Evolutionary conservation across 192 early-diverging fungal genomes (phyloP), one percentile per base, ranked within the genome.

Genomic region (Chytriomyces hyalinus): DNA sequence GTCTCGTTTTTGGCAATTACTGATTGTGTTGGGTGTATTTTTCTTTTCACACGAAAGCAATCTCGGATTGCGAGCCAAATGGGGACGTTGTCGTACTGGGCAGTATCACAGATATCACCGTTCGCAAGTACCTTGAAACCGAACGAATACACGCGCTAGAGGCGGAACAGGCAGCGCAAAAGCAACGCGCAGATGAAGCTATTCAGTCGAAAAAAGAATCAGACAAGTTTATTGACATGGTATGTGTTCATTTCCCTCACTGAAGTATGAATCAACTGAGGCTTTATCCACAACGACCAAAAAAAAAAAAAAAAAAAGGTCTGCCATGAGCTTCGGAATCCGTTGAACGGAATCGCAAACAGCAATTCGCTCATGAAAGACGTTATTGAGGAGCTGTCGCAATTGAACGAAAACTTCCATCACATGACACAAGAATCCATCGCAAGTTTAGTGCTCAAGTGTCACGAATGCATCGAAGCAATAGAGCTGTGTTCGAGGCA

Each of bases 151-250:
- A 76, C 13, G 74, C 73, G 6, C 45, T 75, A 8, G 53, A 79
- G 68, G 20, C 76, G 43, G 83, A 80, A n/a, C 80, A 84, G 73
- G 71, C 70, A 44, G 28, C 72, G 46, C 83, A 84, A 67, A 28
- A 73, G 59, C 63, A 61, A 20, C 11, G 80, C 0, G 83, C 83
- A n/a, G 80, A 84, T 53, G 83, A 84, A 53, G 83, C 83, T 0
- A 80, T 81, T 49, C 36, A 63, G 24, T 50, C 78, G 6, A 66
- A 73, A 67, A 22, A 64, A 24, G 76, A 84, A 48, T 80, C 80
- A 46, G 83, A 84, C 60, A 69, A 77, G 28, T 84, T 84, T 61
- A 84, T 84, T 45, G 82, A 84, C 50, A 84, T 84, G 83, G 76
- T 77, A 20, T 9, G 47, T 46, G 2, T 36, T 36, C 0, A 26